phyloP scores from a whole-genome alignment of 2,329 filamentous ascomycete species.

The Dichotomopilus funicola region DNA sequence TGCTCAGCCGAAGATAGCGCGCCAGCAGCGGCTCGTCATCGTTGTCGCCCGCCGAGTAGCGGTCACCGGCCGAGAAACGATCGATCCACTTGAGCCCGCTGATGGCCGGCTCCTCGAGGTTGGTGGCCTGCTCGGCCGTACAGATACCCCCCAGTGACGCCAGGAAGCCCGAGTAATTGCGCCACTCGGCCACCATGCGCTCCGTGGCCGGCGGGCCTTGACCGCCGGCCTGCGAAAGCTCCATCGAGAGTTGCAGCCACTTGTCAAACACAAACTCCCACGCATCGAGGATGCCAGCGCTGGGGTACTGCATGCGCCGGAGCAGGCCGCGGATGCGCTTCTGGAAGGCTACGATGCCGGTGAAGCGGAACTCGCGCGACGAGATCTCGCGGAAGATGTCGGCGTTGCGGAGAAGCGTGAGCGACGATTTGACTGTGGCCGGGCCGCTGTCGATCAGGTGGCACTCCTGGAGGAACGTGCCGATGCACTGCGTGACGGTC shows the following conservation, averaged over 20 bases:
- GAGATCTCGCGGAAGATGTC: conserved; percentile 57
- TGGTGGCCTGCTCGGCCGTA: conserved; percentile 50
- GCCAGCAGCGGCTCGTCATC: conserved; percentile 55
- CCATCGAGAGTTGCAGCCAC: conserved; percentile 58
- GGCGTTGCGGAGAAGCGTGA: conserved; percentile 52
- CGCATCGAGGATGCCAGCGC: conserved; percentile 58
- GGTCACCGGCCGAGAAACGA: conserved; percentile 44
- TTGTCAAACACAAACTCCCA: conserved; percentile 61
- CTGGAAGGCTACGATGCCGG: conserved; percentile 63
- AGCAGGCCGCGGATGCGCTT: conserved; percentile 56
- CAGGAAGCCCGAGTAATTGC: conserved; percentile 62
- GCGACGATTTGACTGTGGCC: conserved; percentile 43
- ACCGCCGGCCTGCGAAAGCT: conserved; percentile 47
- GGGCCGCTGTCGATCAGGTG: conserved; percentile 46
- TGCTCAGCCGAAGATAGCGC: conserved; percentile 55
- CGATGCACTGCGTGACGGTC: conserved; percentile 55
- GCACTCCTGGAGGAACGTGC: conserved; percentile 56
- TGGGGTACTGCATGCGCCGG: conserved; percentile 55
- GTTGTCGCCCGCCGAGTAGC: conserved; percentile 23
- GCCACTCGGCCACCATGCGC: conserved; percentile 55
- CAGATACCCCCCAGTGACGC: conserved; percentile 62
- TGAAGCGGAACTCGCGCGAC: conserved; percentile 58
- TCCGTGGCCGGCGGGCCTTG: conserved; percentile 47
- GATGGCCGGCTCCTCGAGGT: conserved; percentile 51
- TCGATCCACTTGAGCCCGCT: conserved; percentile 60